These are phyloP conservation scores for Cercospora zeae-maydis DNA, from an alignment of 2,329 filamentous ascomycete species.

Conservation along the genomic window DNA sequence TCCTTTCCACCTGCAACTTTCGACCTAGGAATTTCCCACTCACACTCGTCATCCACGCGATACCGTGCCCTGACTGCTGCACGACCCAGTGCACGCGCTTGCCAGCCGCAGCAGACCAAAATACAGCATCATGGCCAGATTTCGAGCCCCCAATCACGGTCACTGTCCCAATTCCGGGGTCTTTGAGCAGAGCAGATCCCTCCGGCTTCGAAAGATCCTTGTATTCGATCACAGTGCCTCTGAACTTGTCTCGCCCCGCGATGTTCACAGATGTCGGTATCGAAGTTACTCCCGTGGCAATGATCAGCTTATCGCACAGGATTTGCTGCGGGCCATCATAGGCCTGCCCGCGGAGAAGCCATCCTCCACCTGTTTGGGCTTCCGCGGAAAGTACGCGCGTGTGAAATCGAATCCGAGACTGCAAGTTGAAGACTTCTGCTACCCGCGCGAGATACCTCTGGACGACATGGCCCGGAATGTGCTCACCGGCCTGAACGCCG, in stretches of 20 bases:
- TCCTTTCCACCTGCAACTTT: constrained; percentile 55
- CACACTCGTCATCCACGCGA: constrained; percentile 51
- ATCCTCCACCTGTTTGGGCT: constrained; percentile 26
- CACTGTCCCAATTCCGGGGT: constrained; percentile 43
- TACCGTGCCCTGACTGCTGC: constrained; percentile 53
- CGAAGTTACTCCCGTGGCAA: too few species aligned
- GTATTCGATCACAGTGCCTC: constrained; percentile 54
- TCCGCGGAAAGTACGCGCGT: constrained; percentile 50
- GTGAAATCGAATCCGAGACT: constrained; percentile 46
- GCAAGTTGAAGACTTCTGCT: constrained; percentile 50
- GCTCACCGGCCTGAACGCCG: constrained; percentile 48
- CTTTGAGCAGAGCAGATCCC: constrained; percentile 36
- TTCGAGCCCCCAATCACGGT: constrained; percentile 60
- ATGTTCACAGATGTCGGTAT: too few species aligned
- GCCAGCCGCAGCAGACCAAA: constrained; percentile 52
- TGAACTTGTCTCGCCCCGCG: constrained; percentile 48
- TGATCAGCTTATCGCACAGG: too few species aligned
- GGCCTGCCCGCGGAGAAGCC: constrained; percentile 16
- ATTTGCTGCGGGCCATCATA: not conserved
- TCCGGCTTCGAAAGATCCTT: constrained; percentile 46
- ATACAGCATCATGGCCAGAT: constrained; percentile 60
- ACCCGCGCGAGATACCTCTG: constrained; percentile 57
- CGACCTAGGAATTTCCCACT: too few species aligned
- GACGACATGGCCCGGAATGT: constrained; percentile 57
- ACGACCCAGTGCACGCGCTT: constrained; percentile 55